Base-by-base conservation (phyloP, 257 asterid species). In the Voacanga thouarsii region DNA sequence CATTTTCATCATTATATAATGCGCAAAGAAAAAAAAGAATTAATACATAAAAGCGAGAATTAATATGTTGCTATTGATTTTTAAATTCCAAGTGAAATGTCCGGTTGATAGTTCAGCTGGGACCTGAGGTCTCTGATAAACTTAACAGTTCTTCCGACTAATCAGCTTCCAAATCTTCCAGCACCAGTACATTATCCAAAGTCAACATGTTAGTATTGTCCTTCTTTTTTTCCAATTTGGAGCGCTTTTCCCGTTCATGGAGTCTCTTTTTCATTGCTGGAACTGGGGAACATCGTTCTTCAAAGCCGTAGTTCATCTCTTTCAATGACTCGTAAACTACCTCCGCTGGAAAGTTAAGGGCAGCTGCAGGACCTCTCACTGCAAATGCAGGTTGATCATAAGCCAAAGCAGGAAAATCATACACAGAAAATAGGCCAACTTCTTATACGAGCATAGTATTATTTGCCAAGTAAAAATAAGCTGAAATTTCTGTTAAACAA, bases 321-420 rank as follows among this genome's bases (percentile, higher is more conserved):
- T 71, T 79, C 71, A 92, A 50, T 41, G 97, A 90, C 85, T 80
- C 84, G 75, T 86, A 80, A 79, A 90, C 97, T 18, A 88, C 86
- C 71, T 88, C 96, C 79, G n/a, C 82, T 33, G 97, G 96, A 55
- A 78, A 92, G 47, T 92, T 92, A 10, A 92, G 90, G 74, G 90
- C 91, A 41, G 96, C 90, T 21, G 82, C 68, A 3, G 82, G 41
- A 24, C 97, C 97, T 12, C 94, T 92, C 91, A 92, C 82, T 7
- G 88, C 90, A 30, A 86, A 86, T 30, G 97, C 97, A 14, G 97
- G 96, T 82, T 92, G 97, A n/a, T 92, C 97, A 67, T 92, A 92
- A 19, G 90, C 96, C 85, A 92, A 56, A 7, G 96, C 97, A 0
- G 97, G n/a, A n/a, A n/a, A n/a, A n/a, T n/a, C n/a, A n/a, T n/a